A percentile compares a stretch with the other conserved stretches of the same genome.
Conservation (phyloP, 495 filamentous ascomycete species). For the Beverwykella pulmonaria region DNA sequence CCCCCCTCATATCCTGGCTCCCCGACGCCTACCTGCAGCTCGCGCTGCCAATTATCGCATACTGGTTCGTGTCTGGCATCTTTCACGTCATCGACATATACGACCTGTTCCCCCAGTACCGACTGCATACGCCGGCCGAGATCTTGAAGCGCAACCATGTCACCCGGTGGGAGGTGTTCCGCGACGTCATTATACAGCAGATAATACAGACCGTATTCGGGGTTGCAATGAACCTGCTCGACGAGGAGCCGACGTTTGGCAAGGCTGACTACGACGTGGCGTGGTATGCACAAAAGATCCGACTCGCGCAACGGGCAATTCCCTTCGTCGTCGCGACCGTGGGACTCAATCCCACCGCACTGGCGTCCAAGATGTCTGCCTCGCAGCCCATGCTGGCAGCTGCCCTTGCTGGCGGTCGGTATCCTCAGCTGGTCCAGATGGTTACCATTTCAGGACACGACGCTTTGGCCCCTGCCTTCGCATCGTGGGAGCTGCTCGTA, state of each 20-base stretch:
- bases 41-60: conserved; percentile 76
- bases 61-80: conserved; percentile 84
- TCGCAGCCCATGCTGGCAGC: conserved; percentile 68
- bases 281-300: conserved; percentile 75
- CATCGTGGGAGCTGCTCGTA: conserved; percentile 73
- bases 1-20: conserved; percentile 73
- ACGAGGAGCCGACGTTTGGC: conserved; percentile 66
- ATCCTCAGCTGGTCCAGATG: conserved; percentile 57
- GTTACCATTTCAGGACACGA: conserved; percentile 33
- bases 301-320: conserved; percentile 68
- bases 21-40: conserved; percentile 77
- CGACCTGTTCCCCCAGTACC: conserved; percentile 82
- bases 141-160: conserved; percentile 84
- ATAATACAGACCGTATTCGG: conserved; percentile 77
- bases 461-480: conserved; percentile 48
- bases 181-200: conserved; percentile 87
- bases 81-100: conserved; percentile 84
- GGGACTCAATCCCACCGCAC: conserved; percentile 47
- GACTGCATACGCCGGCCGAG: conserved; percentile 89
- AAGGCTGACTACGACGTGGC: conserved; percentile 81
- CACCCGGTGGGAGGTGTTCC: conserved; percentile 75
- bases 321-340: conserved; percentile 57
- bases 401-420: conserved; percentile 70
- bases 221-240: conserved; percentile 62
- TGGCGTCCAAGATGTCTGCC: conserved; percentile 46